phyloP scores from a whole-genome alignment of 768 basidiomycete species.

The Melanogaster broomeanus region DNA sequence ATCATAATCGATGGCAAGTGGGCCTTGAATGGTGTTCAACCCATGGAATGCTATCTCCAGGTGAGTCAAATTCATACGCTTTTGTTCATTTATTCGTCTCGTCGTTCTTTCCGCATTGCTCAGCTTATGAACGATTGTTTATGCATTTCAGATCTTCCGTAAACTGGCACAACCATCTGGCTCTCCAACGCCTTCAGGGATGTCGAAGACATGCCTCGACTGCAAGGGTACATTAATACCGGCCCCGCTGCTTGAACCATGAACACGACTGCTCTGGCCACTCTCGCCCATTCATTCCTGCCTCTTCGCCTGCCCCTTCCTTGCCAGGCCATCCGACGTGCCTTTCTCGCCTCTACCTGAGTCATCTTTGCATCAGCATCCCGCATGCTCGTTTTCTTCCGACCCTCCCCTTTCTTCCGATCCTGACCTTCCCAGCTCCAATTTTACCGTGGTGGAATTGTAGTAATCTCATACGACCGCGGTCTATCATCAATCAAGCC shows the following conservation, averaged over 20 bases:
- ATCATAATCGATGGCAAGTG: conserved; percentile 48
- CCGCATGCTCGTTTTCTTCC: background rate
- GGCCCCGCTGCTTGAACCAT: conserved; percentile 23
- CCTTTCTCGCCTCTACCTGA: background rate
- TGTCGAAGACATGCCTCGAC: conserved; percentile 18
- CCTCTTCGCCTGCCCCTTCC: background rate
- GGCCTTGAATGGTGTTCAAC: conserved; percentile 47
- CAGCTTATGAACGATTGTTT: background rate
- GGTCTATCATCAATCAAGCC: background rate
- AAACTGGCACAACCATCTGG: conserved; percentile 25
- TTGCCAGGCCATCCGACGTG: background rate
- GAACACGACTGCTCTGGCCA: too few relatives aligned
- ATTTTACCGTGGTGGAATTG: background rate
- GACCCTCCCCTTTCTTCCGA: background rate
- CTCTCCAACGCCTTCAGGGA: conserved; percentile 2
- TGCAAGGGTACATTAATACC: conserved; percentile 21
- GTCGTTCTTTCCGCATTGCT: background rate
- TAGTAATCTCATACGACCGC: background rate
- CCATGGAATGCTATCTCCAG: conserved; percentile 40
- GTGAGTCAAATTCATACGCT: conserved; percentile 20
- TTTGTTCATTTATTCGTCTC: background rate
- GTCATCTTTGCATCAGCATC: background rate
- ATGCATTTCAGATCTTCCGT: conserved; percentile 29
- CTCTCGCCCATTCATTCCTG: background rate
- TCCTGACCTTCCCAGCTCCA: background rate